Percentiles rank a stretch among this genome's conserved stretches.
Evolutionary conservation across 2,329 filamentous ascomycete genomes (phyloP).

Genomic region (Scytalidium sp.): DNA sequence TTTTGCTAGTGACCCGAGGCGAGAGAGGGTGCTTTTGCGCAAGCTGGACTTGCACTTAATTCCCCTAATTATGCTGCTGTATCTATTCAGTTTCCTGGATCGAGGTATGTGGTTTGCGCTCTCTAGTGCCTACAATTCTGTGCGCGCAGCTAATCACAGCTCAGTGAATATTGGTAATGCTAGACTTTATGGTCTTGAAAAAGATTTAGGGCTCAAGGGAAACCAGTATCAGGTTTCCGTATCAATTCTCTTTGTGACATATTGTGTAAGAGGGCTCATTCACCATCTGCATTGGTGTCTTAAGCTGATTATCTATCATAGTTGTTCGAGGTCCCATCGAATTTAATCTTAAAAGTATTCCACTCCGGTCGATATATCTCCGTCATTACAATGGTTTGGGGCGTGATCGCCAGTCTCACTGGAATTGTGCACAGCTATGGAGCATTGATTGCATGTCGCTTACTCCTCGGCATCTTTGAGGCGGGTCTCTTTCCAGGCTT

Average conservation of each 20-base stretch:
- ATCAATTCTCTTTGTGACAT: slow-evolving; percentile 49
- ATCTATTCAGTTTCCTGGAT: slow-evolving; percentile 75
- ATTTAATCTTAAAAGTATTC: slow-evolving; percentile 43
- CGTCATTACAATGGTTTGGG: slow-evolving; percentile 46
- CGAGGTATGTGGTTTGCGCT: slow-evolving; percentile 46
- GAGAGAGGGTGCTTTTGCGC: slow-evolving; percentile 26
- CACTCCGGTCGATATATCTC: slow-evolving; percentile 42
- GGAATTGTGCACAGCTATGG: slow-evolving; percentile 51
- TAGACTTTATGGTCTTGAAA: slow-evolving; percentile 53
- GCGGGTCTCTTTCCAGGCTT: slow-evolving; percentile 58
- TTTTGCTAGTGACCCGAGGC: too few species aligned
- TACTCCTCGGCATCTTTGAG: slow-evolving; percentile 56
- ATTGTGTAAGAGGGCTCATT: slow-evolving; percentile 37
- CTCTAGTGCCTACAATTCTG: slow-evolving; percentile 22
- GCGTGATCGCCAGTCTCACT: slow-evolving; percentile 50
- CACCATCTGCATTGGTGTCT: background rate
- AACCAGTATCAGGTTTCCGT: slow-evolving; percentile 56
- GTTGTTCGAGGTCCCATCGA: slow-evolving; percentile 43
- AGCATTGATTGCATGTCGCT: slow-evolving; percentile 49
- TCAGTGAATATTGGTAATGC: slow-evolving; percentile 59
- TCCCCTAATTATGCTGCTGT: slow-evolving; percentile 65
- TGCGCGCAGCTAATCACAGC: slow-evolving; percentile 3
- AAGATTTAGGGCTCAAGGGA: slow-evolving; percentile 49
- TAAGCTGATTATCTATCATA: slow-evolving; percentile 9
- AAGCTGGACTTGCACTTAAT: slow-evolving; percentile 64